Evolutionary conservation across 805 yeast genomes (phyloP), one percentile per base, ranked within the genome.

Genomic region (Candida namnaoensis): DNA sequence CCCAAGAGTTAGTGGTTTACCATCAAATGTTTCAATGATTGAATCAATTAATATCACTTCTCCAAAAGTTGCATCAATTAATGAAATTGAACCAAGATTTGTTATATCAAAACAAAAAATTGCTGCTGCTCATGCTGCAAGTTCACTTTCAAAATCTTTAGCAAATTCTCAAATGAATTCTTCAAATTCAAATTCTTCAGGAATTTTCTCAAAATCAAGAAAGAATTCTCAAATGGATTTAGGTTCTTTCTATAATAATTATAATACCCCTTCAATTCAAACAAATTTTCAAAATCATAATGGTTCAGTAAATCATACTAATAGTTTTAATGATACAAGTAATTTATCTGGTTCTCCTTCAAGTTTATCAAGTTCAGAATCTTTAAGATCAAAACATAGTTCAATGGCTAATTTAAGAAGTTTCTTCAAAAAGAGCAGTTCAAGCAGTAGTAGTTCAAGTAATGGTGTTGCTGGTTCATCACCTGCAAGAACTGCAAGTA

Each of bases 41-140:
- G 70, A 56, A 45, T 79, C 87, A 11, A 81, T 78, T 43, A 77
- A 79, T 44, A 77, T 84, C 42, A 79, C 78, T 41, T 82, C 90
- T 0, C 93, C 93, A 4, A 74, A 71, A 40, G 83, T 83, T 6
- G 59, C 76, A 6, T 56, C 66, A 35, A 62, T 76, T 15, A 66
- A 71, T 13, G 71, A 78, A 30, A 79, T 88, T n/a, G 96, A 88
- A 56, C 84, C 95, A 13, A 71, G 96, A 36, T 88, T 88, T 56
- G 78, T 88, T 39, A 82, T 88, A 34, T 84, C 95, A 10, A 78
- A 86, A 52, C 93, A 82, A 46, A 75, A 84, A 41, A 77, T 80
- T 24, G 80, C 49, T 25, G 55, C 50, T 15, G 51, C 45, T 11
- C 55, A 51, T 36, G 45, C 47, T 14, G 54, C 56, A 5, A 45